A percentile compares a stretch with the other conserved stretches of the same genome.
These are phyloP conservation scores for Allium sativum DNA, from an alignment of 106 monocot species.

Conservation along the genomic window DNA sequence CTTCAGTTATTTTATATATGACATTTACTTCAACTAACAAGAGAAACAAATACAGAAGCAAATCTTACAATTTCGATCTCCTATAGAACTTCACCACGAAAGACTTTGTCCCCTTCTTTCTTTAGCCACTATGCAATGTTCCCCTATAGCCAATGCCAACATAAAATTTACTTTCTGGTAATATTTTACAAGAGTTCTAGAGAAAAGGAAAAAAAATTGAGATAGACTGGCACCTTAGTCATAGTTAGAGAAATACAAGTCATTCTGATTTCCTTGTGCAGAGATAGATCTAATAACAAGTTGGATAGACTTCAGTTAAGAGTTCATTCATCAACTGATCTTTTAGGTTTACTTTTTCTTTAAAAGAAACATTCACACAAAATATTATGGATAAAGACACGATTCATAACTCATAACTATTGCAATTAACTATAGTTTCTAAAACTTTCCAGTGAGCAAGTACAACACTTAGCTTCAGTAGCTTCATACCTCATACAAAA, in stretches of 20 bases:
- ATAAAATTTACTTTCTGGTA: not conserved
- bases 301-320: not conserved
- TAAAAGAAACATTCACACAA: too few relatives aligned
- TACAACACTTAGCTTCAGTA: too few relatives aligned
- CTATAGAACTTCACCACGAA: constrained; percentile 93
- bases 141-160: constrained; percentile 39
- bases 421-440: too few relatives aligned
- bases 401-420: too few relatives aligned
- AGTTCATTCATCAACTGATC: too few relatives aligned
- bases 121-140: constrained; percentile 94
- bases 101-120: constrained; percentile 96
- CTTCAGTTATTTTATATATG: too few relatives aligned
- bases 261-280: constrained; percentile 90
- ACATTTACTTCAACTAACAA: not conserved
- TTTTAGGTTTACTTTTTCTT: too few relatives aligned
- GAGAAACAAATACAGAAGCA: too few relatives aligned
- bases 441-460: too few relatives aligned
- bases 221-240: constrained; percentile 59
- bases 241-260: constrained; percentile 99
- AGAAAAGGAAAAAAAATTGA: not conserved
- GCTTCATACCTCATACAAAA: too few relatives aligned
- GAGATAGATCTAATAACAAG: constrained; percentile 50
- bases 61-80: constrained; percentile 92
- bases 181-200: too few relatives aligned
- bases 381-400: too few relatives aligned